Conservation (phyloP, 805 yeast genomes). For the Candida nanaspora region DNA sequence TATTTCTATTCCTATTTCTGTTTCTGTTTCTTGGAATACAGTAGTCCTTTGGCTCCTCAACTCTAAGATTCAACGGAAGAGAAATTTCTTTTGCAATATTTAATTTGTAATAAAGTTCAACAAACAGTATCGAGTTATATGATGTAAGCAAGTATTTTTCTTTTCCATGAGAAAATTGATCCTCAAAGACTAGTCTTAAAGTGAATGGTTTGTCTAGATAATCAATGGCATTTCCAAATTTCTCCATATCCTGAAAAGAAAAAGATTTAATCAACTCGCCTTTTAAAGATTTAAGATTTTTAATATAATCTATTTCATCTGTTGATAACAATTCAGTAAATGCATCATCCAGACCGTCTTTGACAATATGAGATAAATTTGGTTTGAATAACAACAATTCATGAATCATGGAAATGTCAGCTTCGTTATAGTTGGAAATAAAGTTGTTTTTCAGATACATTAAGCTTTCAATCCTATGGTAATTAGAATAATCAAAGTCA, state of each 20-base stretch:
- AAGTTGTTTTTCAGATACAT: background rate
- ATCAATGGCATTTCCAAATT: conserved; percentile 27
- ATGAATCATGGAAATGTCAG: conserved; percentile 2
- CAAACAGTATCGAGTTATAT: conserved; percentile 20
- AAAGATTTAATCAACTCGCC: conserved; percentile 8
- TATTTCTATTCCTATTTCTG: background rate
- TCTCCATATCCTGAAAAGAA: conserved; percentile 24
- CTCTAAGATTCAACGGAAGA: conserved; percentile 22
- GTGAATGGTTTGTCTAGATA: conserved; percentile 22
- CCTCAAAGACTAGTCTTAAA: conserved; percentile 20
- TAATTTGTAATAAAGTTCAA: conserved; percentile 23
- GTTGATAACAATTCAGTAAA: background rate
- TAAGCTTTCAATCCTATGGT: background rate
- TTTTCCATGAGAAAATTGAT: conserved; percentile 13
- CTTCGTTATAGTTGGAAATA: background rate
- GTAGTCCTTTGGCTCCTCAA: conserved; percentile 18
- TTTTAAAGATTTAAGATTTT: conserved; percentile 2
- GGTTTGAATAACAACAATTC: conserved; percentile 8
- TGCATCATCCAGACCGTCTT: background rate
- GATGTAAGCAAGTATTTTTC: conserved; percentile 20
- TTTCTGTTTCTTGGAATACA: conserved; percentile 22
- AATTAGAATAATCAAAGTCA: background rate
- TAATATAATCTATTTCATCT: background rate
- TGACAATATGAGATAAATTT: conserved; percentile 1
- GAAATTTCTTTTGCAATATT: conserved; percentile 26